phyloP scores from a whole-genome alignment of 768 basidiomycete genomes.

The Pleurotus eryngii region DNA sequence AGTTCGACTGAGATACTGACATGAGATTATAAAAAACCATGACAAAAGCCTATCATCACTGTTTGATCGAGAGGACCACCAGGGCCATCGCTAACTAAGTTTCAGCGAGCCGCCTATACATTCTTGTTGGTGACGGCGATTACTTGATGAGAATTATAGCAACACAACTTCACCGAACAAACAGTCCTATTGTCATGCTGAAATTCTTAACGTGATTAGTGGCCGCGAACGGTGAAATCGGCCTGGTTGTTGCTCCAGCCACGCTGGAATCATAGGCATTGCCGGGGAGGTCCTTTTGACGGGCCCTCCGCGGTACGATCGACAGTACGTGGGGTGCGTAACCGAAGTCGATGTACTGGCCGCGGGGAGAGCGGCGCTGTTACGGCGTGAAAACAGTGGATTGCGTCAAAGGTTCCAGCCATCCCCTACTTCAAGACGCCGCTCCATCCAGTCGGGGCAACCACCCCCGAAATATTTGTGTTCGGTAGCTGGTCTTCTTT shows the following conservation, averaged over 20 bases:
- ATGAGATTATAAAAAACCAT: too few relatives aligned
- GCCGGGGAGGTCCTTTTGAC: conserved; percentile 14
- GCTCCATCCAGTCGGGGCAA: conserved; percentile 16
- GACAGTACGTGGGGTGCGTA: conserved; percentile 2
- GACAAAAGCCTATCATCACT: too few relatives aligned
- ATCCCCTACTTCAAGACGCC: conserved; percentile 8
- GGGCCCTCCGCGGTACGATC: not conserved
- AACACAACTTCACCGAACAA: too few relatives aligned
- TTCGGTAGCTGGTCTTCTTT: too few relatives aligned
- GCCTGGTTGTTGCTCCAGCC: conserved; percentile 5
- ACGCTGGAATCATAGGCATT: conserved; percentile 14
- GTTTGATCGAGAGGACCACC: too few relatives aligned
- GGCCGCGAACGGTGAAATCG: not conserved
- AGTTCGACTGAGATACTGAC: too few relatives aligned
- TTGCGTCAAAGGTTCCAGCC: conserved; percentile 18
- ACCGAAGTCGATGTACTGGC: not conserved
- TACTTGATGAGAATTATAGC: too few relatives aligned
- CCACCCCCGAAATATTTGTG: conserved; percentile 8
- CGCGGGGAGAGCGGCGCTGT: conserved; percentile 3
- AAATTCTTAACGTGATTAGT: not conserved
- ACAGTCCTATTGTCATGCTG: not conserved
- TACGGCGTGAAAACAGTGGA: conserved; percentile 10
- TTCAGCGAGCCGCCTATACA: too few relatives aligned
- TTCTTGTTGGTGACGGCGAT: too few relatives aligned
- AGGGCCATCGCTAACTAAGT: too few relatives aligned